A percentile compares a stretch with the other conserved stretches of the same genome.
These are phyloP conservation scores for Colletotrichum tropicale DNA, from an alignment of 2,329 filamentous ascomycete species.

Conservation along the genomic window DNA sequence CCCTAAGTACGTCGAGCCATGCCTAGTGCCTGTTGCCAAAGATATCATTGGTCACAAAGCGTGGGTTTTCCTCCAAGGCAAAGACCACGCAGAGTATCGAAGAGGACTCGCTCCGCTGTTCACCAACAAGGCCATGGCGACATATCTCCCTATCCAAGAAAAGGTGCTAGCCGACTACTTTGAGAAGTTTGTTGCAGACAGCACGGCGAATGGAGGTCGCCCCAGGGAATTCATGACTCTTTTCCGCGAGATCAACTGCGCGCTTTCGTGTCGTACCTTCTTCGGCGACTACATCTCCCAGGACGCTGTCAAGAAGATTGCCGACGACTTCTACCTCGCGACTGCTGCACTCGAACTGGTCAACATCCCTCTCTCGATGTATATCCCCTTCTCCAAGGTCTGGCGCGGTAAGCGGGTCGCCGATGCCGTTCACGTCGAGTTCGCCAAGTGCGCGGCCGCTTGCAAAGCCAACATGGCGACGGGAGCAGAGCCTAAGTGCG, in stretches of 20 bases:
- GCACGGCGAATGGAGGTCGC: constrained; percentile 53
- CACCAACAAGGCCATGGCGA: constrained; percentile 71
- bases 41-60: constrained; percentile 75
- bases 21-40: constrained; percentile 76
- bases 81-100: constrained; percentile 77
- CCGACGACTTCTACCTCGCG: constrained; percentile 79
- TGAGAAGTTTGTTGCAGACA: constrained; percentile 67
- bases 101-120: constrained; percentile 78
- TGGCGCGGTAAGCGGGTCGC: constrained; percentile 80
- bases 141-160: constrained; percentile 76
- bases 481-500: constrained; percentile 72
- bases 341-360: constrained; percentile 81
- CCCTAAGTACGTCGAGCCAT: constrained; percentile 75
- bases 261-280: constrained; percentile 79
- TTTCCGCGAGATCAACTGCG: constrained; percentile 81
- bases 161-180: constrained; percentile 76
- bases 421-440: constrained; percentile 73
- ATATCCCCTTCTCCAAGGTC: constrained; percentile 76
- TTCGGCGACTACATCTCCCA: constrained; percentile 81
- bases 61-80: constrained; percentile 82
- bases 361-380: constrained; percentile 73
- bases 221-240: constrained; percentile 71
- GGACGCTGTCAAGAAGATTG: constrained; percentile 73
- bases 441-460: constrained; percentile 73
- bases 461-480: constrained; percentile 74